phyloP scores from a whole-genome alignment of 768 basidiomycete genomes.

The Suillus luteus region DNA sequence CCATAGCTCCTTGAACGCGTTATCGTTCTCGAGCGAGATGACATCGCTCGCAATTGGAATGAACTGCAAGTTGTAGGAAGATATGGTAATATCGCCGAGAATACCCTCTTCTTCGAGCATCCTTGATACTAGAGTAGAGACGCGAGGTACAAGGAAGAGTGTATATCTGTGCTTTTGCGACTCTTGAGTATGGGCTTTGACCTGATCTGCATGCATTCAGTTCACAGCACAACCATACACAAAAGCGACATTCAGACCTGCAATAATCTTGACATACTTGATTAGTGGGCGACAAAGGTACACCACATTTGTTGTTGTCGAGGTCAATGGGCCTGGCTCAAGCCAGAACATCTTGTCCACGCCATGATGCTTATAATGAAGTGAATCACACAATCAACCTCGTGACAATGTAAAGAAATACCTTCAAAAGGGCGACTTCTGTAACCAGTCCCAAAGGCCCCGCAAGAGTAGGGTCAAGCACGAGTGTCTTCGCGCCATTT shows the following conservation, averaged over 20 bases:
- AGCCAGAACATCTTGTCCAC: conserved; percentile 99
- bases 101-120: conserved; percentile 98
- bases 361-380: conserved; percentile 81
- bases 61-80: conserved; percentile 89
- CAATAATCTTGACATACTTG: conserved; percentile 84
- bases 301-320: conserved; percentile 85
- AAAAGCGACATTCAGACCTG: conserved; percentile 58
- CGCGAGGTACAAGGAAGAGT: conserved; percentile 82
- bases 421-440: conserved; percentile 92
- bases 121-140: conserved; percentile 81
- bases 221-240: conserved; percentile 28
- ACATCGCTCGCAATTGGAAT: conserved; percentile 94
- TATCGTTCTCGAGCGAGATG: conserved; percentile 84
- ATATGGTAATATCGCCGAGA: conserved; percentile 87
- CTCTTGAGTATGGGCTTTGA: conserved; percentile 75
- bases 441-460: conserved; percentile 95
- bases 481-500: conserved; percentile 93
- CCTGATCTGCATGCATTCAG: conserved; percentile 67
- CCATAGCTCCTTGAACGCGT: conserved; percentile 87
- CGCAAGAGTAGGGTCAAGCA: conserved; percentile 85
- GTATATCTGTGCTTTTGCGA: conserved; percentile 83
- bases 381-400: conserved; percentile 13
- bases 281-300: conserved; percentile 92
- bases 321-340: conserved; percentile 81
- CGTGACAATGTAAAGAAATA: conserved; percentile 30